These are phyloP conservation scores for Diaporthe sp. DNA, from an alignment of 2,329 filamentous ascomycete genomes.

Conservation along the genomic window DNA sequence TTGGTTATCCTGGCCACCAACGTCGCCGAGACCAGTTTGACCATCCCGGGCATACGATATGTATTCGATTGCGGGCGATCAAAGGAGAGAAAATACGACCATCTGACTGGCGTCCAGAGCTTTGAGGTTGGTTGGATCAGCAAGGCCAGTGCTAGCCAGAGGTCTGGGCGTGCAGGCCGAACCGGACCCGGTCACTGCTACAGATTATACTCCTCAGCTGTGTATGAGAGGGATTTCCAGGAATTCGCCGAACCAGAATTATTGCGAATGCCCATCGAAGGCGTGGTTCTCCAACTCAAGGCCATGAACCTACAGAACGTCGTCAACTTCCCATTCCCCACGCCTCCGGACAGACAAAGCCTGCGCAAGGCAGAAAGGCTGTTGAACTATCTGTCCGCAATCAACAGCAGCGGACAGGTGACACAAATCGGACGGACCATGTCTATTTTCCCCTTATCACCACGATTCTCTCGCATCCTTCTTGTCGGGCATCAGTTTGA, in stretches of 20 bases:
- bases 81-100: conserved; percentile 92
- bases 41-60: conserved; percentile 94
- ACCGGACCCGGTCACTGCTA: conserved; percentile 98
- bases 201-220: conserved; percentile 91
- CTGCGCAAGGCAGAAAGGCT: conserved; percentile 89
- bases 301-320: conserved; percentile 93
- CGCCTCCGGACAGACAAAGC: conserved; percentile 82
- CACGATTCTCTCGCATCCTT: conserved; percentile 93
- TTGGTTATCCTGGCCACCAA: conserved; percentile 95
- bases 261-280: conserved; percentile 90
- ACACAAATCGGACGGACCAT: conserved; percentile 86
- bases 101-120: conserved; percentile 91
- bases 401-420: conserved; percentile 79
- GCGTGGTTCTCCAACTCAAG: conserved; percentile 93
- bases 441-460: conserved; percentile 90
- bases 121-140: conserved; percentile 98
- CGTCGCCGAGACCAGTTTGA: conserved; percentile 96
- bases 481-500: conserved; percentile 86
- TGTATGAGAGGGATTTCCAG: conserved; percentile 90
- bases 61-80: conserved; percentile 95
- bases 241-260: conserved; percentile 92
- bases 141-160: conserved; percentile 94
- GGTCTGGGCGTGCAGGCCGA: conserved; percentile 93
- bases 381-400: conserved; percentile 86
- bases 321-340: conserved; percentile 96